These are phyloP conservation scores for Taiozyma onychis DNA, from an alignment of 1,139 yeast species.

Conservation along the genomic window DNA sequence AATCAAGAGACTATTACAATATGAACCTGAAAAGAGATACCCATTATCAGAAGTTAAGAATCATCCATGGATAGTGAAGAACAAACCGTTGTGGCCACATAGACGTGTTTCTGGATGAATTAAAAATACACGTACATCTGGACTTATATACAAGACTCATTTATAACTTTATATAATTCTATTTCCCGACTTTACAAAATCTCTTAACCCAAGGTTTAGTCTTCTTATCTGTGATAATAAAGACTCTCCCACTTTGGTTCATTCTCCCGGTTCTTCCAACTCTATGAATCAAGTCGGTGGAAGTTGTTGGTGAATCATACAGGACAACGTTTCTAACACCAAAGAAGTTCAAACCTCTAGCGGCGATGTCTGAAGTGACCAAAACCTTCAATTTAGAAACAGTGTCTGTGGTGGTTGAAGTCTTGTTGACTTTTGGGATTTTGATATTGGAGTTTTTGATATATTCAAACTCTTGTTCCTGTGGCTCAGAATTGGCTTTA, in stretches of 20 bases:
- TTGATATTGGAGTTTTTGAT: conserved; percentile 14
- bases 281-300: conserved; percentile 85
- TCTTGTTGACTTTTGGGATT: not conserved
- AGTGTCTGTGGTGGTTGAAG: conserved; percentile 18
- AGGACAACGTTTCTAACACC: conserved; percentile 78
- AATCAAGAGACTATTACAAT: conserved; percentile 50
- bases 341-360: conserved; percentile 85
- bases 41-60: conserved; percentile 51
- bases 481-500: conserved; percentile 14
- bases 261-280: conserved; percentile 94
- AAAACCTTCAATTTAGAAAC: conserved; percentile 45
- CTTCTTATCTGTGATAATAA: conserved; percentile 62
- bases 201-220: conserved; percentile 83
- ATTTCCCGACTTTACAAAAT: conserved; percentile 27
- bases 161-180: not conserved
- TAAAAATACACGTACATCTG: no score
- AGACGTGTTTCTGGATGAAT: conserved; percentile 8
- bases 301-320: conserved; percentile 78
- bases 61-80: conserved; percentile 81
- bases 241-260: conserved; percentile 84
- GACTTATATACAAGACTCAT: not conserved
- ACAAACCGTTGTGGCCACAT: conserved; percentile 46
- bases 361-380: conserved; percentile 85
- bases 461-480: conserved; percentile 15
- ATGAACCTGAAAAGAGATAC: conserved; percentile 64